Evolutionary conservation across 495 filamentous ascomycete species (phyloP), one percentile per base, ranked within the genome.

Genomic region (Daldinia childiae): DNA sequence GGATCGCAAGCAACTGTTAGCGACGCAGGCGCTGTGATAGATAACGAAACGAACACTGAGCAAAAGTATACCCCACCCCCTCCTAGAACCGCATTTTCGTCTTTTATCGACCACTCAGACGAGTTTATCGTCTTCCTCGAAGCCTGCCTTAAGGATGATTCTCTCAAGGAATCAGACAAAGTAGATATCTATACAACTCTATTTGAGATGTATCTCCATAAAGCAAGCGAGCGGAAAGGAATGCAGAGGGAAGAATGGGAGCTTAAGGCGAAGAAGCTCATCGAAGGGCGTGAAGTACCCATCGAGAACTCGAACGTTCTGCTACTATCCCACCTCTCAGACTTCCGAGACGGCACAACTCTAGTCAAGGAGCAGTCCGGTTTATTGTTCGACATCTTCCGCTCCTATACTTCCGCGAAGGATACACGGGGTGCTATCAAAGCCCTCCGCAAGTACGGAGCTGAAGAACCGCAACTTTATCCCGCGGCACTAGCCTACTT

Each of bases 201-300:
- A 30, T 98, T 99, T 77, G 95, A 99, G 76, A 97, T 98, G 89
- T 99, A 98, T 77, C 84, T 99, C 21, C 92, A 97, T 72, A 93
- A 92, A 62, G 91, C 94, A 43, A 91, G 87, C 71, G 84, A 88
- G n/a, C 90, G 89, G 73, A 91, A 88, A 69, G 88, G 90, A 43
- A 78, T 79, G 52, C 76, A 79, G 51, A 90, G 88, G 70, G 86
- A 90, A 64, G 85, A 90, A 64, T 99, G 95, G 95, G 93, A 98
- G 73, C 84, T 80, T 15, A 98, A 97, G 76, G 95, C 95, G 1
- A 97, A 95, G 80, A 63, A 93, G 90, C 75, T 94, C 89, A 83
- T 92, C 84, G 66, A 92, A 89, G 80, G 87, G 89, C 66, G 64
- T 26, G 75, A 91, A 84, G 88, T 94, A 11, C 90, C 92, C 0